Percentiles rank a stretch among this genome's conserved stretches.
phyloP scores from a whole-genome alignment of 2,329 filamentous ascomycete species.

The Pestalotiopsis sp. region DNA sequence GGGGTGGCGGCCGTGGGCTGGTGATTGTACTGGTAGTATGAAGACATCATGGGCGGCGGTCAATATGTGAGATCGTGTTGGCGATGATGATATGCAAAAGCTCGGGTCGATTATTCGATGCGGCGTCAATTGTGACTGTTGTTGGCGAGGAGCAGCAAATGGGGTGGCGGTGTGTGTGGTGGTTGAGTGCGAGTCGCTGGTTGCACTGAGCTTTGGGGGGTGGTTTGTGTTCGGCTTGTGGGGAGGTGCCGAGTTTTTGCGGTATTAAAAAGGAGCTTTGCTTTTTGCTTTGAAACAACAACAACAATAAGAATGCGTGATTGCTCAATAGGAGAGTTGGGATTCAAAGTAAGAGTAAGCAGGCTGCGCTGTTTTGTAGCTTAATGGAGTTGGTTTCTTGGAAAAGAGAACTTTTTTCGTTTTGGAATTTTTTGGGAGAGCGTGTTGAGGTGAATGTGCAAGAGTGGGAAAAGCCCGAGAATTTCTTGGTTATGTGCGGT shows the following conservation, averaged over 20 bases:
- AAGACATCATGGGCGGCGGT: constrained; percentile 53
- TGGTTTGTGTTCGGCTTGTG: not conserved
- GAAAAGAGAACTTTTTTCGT: not conserved
- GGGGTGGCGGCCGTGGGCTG: constrained; percentile 57
- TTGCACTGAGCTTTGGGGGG: constrained; percentile 5
- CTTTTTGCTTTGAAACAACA: constrained; percentile 8
- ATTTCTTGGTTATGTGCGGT: not conserved
- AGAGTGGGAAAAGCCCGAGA: not conserved
- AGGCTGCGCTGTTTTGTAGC: not conserved
- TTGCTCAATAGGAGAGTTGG: constrained; percentile 4
- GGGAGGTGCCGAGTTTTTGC: constrained; percentile 8
- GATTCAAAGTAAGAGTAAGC: not conserved
- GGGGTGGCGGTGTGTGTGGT: constrained; percentile 11
- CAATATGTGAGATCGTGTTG: not conserved
- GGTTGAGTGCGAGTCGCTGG: not conserved
- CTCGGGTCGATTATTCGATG: not conserved
- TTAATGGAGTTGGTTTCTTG: not conserved
- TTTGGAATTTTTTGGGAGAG: not conserved
- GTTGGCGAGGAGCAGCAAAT: not conserved
- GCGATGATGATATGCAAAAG: not conserved
- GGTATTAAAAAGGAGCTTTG: constrained; percentile 11
- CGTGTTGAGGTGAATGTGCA: not conserved
- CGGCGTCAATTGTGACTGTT: not conserved
- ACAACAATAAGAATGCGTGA: constrained; percentile 7
- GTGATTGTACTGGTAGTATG: constrained; percentile 60